Evolutionary conservation across 2,329 filamentous ascomycete genomes (phyloP), one percentile per base, ranked within the genome.

Genomic region (Fusarium nisikadoi): DNA sequence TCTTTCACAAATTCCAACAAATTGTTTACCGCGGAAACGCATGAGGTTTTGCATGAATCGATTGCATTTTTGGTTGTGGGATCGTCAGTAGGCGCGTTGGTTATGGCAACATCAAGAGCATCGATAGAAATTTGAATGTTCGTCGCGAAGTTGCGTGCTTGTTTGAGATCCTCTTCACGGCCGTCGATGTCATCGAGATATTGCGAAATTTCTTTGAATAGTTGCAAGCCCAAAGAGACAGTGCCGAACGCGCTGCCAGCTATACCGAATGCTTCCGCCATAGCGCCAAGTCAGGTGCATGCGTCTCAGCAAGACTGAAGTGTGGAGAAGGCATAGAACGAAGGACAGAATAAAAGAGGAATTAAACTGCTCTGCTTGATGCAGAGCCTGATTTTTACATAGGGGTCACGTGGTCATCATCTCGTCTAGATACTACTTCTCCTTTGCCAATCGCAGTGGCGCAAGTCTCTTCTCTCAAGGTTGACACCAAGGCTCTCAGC

Each of bases 21-120:
- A 16, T 35, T 8, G 2, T 25, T 35, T 0, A 16, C 12, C 0
- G 31, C 12, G 7, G 8, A 3, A 13, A 35, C 1, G 0, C 47
- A 50, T 2, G 31, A 35, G 1, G 12, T 1, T 8, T 16, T 25
- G n/a, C 47, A 52, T 6, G 47, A 36, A 0, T 20, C 31, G 2
- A 35, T 50, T 8, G 23, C 47, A 6, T 0, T 8, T 16, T 35
- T 36, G 1, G 29, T 25, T 3, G 8, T 2, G 0, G 12, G 1
- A 8, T 36, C 47, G 2, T 1, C 13, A 4, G 31, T 20, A 6
- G 47, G 11, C 2, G 12, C 3, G 2, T 6, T 36, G 4, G 17
- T 16, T 16, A 52, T 20, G 1, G 17, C 47, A 6, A 8, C 3
- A 36, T 52, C 4, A 8, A 52, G 16, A 2, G 47, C 23, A 6